Evolutionary conservation across 192 early-diverging fungal genomes (phyloP), one percentile per base, ranked within the genome.

Genomic region (Phlyctochytrium bullatum): DNA sequence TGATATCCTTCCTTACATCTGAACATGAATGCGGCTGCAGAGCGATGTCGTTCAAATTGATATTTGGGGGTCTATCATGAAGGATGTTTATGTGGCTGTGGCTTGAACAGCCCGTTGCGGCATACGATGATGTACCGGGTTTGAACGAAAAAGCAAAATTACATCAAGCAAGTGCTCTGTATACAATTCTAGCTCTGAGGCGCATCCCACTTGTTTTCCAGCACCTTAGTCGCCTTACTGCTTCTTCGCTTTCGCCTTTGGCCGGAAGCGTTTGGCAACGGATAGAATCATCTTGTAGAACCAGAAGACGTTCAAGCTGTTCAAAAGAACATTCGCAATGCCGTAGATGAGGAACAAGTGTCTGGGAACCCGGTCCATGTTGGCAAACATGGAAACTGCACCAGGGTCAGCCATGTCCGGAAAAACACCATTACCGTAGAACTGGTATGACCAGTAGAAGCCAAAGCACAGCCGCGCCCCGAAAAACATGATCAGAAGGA

Each of bases 401-500:
- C 16, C 29, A 16, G 23, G 69, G 69, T 69, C 10, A 14, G 10
- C 12, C 30, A 52, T n/a, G 29, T 34, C 69, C 3, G 32, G 31
- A 79, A 76, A 79, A 24, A 23, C 32, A 56, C 16, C 74, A 77
- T 62, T 76, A 87, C 83, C 31, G 58, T 75, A 87, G 65, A 87
- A 78, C 23, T 87, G 68, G 62, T 81, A 87, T 6, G 90, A 89
- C 85, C 84, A 71, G 65, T 85, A 88, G 17, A 91, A 87, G 80
- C 95, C 93, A 82, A 86, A 92, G 12, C 90, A 66, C 54, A 95
- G 83, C 33, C 95, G 86, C 0, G 84, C 86, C 32, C 60, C 34
- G 58, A 98, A 89, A 77, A 95, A 98, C 3, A 86, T 75, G 27
- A 65, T 62, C 28, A 98, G 67, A 52, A 98, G 74, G 16, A 89